These are phyloP conservation scores for Voacanga thouarsii DNA, from an alignment of 257 asterid genomes.

Conservation along the genomic window DNA sequence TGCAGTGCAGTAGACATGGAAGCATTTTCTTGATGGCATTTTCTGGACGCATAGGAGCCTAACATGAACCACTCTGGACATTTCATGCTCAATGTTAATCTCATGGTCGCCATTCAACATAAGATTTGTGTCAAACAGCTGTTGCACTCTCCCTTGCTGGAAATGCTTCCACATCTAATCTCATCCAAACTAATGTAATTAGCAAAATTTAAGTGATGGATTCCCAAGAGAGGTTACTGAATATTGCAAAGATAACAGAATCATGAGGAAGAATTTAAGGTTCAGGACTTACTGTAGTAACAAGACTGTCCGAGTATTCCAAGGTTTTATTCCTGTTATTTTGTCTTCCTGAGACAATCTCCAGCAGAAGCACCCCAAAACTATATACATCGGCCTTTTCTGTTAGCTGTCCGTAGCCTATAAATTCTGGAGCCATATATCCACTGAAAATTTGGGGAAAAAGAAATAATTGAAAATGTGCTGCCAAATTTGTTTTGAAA, in stretches of 20 bases:
- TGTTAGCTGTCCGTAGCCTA: slow-evolving; percentile 28
- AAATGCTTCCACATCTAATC: slow-evolving; percentile 18
- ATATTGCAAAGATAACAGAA: not conserved
- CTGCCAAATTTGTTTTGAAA: not conserved
- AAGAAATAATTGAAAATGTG: not conserved
- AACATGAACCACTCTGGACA: slow-evolving; percentile 15
- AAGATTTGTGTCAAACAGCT: slow-evolving; percentile 17
- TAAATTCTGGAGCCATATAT: slow-evolving; percentile 37
- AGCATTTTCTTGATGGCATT: slow-evolving; percentile 10
- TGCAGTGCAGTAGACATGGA: slow-evolving; percentile 21
- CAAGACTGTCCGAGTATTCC: slow-evolving; percentile 13
- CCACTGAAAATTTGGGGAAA: slow-evolving; percentile 23
- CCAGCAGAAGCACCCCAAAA: slow-evolving; percentile 25
- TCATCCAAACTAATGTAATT: too few species aligned
- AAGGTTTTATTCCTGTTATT: slow-evolving; percentile 17
- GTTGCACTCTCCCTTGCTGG: slow-evolving; percentile 12
- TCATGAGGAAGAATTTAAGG: not conserved
- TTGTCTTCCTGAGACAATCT: slow-evolving; percentile 28
- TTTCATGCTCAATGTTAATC: not conserved
- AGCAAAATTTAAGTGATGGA: not conserved
- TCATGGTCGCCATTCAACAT: not conserved
- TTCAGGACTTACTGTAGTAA: slow-evolving; percentile 6
- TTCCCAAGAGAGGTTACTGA: not conserved
- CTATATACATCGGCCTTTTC: slow-evolving; percentile 34
- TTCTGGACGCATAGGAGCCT: slow-evolving; percentile 25